Percentiles rank a stretch among this genome's conserved stretches.
Conservation (phyloP, 1,139 yeast species). For the Scheffersomyces titani region DNA sequence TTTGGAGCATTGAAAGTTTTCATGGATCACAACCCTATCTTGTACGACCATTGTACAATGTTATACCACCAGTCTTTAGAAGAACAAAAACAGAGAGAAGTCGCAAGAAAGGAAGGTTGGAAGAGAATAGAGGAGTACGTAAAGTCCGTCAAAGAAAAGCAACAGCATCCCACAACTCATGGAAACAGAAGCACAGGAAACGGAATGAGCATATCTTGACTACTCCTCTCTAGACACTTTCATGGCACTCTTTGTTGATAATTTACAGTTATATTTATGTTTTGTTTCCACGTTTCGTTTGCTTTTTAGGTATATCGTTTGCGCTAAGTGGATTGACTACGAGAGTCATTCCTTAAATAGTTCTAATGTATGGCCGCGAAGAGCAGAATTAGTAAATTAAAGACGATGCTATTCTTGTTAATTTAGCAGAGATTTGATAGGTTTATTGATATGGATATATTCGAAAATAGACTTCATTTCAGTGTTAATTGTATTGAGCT, state of each 20-base stretch:
- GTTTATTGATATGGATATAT: too few relatives aligned
- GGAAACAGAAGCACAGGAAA: slow-evolving; percentile 4
- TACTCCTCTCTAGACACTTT: not conserved
- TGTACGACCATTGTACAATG: slow-evolving; percentile 90
- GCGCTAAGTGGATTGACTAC: not conserved
- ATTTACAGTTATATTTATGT: not conserved
- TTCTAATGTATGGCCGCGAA: not conserved
- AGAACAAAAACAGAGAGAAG: slow-evolving; percentile 63
- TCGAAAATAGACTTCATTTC: too few relatives aligned
- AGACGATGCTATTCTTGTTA: too few relatives aligned
- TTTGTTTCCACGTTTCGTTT: not conserved
- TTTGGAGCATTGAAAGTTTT: slow-evolving; percentile 89
- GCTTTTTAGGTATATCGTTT: not conserved
- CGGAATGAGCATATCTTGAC: not conserved
- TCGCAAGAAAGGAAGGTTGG: slow-evolving; percentile 74
- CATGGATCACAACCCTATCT: slow-evolving; percentile 88
- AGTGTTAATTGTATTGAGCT: too few relatives aligned
- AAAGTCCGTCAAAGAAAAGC: slow-evolving; percentile 21
- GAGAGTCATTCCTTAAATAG: not conserved
- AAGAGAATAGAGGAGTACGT: slow-evolving; percentile 68
- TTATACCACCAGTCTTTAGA: slow-evolving; percentile 76
- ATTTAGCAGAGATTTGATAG: too few relatives aligned
- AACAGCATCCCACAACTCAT: slow-evolving; percentile 3
- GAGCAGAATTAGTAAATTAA: not conserved
- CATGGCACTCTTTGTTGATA: not conserved